Base-by-base conservation (phyloP, 352 stramenopile species). In the Phytophthora chlamydospora region DNA sequence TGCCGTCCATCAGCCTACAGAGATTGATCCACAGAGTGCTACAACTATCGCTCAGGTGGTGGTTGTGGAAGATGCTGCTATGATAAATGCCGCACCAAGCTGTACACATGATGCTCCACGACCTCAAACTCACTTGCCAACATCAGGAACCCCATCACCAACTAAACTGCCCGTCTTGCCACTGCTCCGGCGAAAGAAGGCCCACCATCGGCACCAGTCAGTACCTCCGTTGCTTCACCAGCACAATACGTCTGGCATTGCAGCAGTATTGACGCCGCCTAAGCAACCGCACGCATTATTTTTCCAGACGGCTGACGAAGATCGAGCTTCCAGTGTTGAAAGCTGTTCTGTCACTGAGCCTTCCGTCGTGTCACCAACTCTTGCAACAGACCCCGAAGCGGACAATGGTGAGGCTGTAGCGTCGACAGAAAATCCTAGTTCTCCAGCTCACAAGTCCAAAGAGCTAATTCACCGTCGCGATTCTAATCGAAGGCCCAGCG, bases 281-380 rank as follows among this genome's bases (percentile, higher is more conserved):
- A 70, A 70, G 34, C 64, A 68, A 44, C 13, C 39, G 7, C 58
- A 65, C 17, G 43, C 58, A 1, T 40, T 73, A n/a, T 73, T 66
- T 47, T 73, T 73, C n/a, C 58, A 73, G 34, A 60, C 35, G 12
- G 8, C 21, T 11, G 41, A 52, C 14, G 48, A 62, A 50, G 52
- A 65, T 43, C 40, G 52, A 1, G 19, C 53, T 14, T 67, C 62
- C 14, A 58, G 31, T 29, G 16, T 68, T 11, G 31, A 58, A 47
- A 64, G 19, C 4, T 65, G 58, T 34, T 64, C 51, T 31, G 31
- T 44, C 10, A 31, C 44, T 34, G 58, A 64, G 21, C n/a, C 21
- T 51, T 68, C 58, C 14, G n/a, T 32, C 32, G 41, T 57, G 14
- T 53, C 39, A 8, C 31, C 51, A 6, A 55, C 52, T 7, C 49